A percentile compares a stretch with the other conserved stretches of the same genome.
phyloP scores from a whole-genome alignment of 2,329 filamentous ascomycete genomes.

The Pyricularia pennisetigena region DNA sequence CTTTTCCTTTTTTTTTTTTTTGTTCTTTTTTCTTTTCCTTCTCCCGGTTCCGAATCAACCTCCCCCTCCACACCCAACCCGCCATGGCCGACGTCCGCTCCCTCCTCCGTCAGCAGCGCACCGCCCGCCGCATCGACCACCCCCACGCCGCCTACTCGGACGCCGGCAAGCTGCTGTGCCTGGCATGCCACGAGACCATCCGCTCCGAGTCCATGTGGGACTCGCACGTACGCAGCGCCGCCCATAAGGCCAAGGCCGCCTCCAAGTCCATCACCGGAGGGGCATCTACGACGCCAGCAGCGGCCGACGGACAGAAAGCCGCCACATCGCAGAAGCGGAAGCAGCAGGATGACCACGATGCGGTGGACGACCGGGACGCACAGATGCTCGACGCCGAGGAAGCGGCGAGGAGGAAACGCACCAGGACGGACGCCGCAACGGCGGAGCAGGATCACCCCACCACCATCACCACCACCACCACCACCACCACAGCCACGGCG shows the following conservation, averaged over 20 bases:
- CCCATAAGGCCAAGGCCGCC: conserved; percentile 28
- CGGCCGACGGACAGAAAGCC: conserved; percentile 7
- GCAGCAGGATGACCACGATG: conserved; percentile 14
- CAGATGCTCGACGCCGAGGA: conserved; percentile 15
- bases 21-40: background rate
- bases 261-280: conserved; percentile 9
- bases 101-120: conserved; percentile 68
- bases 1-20: background rate
- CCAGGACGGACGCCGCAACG: conserved; percentile 23
- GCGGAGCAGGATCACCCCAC: background rate
- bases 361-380: conserved; percentile 8
- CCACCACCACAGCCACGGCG: background rate
- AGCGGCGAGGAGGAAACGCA: conserved; percentile 32
- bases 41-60: too few species aligned
- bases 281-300: conserved; percentile 7
- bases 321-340: conserved; percentile 18
- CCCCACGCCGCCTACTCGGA: conserved; percentile 59
- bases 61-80: background rate
- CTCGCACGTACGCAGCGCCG: conserved; percentile 41
- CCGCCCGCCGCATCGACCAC: conserved; percentile 62
- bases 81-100: conserved; percentile 71
- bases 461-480: background rate
- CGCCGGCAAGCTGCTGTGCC: conserved; percentile 58
- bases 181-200: conserved; percentile 52
- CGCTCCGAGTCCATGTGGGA: conserved; percentile 62